Base-by-base conservation (phyloP, 2,329 filamentous ascomycete species). In the Podosphaera fusca region DNA sequence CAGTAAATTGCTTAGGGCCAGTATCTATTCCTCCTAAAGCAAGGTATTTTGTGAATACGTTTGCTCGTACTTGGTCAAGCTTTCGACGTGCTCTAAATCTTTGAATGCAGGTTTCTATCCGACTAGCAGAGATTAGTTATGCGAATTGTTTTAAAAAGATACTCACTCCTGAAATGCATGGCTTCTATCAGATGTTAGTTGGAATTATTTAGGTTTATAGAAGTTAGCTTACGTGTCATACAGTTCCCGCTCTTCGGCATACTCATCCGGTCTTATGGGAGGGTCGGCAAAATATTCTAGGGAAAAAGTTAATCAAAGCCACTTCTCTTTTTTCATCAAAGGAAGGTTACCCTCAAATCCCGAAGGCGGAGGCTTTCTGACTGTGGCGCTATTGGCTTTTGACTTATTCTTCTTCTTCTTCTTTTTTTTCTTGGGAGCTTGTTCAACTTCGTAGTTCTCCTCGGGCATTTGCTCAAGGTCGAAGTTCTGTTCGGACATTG, bases 71-170 rank as follows among this genome's bases (percentile, higher is more conserved):
- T 10, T 73, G 68, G 58, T 84, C 78, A 58, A 95, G 77, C 61
- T 85, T 88, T 36, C 89, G 84, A 52, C 82, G 84, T 40, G 78
- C 75, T 60, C 84, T 80, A 70, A 83, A 98, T 12, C 87, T 83
- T 62, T 88, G 81, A 57, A 96, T 84, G 52, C 87, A 92, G 33
- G 82, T 77, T 65, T 95, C 83, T 46, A 96, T 87, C 52, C 92
- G 87, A 57, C 84, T 66, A 42, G 8, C 29, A 21, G 14, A 50
- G 3, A 40, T 65, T 57, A 65, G 62, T 49, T 42, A 12, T 40
- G 42, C 29, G 8, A 56, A 38, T 29, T 45, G 36, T 38, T 40
- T 14, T 33, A 42, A 35, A 35, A 49, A 12, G 21, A 51, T 8
- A 47, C 53, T 61, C 71, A 84, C 82, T 79, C 74, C 40, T 73